Conservation (phyloP, 1,284 basidiomycete species). For the Coniferiporia sulphurascens region DNA sequence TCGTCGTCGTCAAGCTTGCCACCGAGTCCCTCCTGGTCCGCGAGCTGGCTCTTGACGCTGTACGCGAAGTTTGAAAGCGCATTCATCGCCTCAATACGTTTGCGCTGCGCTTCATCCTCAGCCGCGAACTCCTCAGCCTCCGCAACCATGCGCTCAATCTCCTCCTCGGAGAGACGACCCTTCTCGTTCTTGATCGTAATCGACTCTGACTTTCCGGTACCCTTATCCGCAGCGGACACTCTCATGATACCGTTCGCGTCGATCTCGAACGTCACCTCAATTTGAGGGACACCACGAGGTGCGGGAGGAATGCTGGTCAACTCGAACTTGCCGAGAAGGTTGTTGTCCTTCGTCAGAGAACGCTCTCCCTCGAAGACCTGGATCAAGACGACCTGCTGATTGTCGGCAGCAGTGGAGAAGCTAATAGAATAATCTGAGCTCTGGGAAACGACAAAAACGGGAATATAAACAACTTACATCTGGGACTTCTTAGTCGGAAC, state of each 20-base stretch:
- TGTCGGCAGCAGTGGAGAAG: constrained; percentile 95
- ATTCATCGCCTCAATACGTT: constrained; percentile 86
- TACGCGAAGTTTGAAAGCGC: constrained; percentile 74
- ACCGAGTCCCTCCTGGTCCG: constrained; percentile 85
- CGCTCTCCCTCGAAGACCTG: constrained; percentile 95
- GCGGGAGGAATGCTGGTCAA: constrained; percentile 90
- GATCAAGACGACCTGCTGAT: constrained; percentile 89
- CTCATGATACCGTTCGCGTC: constrained; percentile 93
- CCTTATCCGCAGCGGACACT: constrained; percentile 86
- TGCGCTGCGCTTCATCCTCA: constrained; percentile 83
- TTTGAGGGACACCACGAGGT: constrained; percentile 92
- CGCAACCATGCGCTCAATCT: constrained; percentile 88
- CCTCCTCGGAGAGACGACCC: constrained; percentile 80
- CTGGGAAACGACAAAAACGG: not conserved
- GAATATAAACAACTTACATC: constrained; percentile 49
- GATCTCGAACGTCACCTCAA: constrained; percentile 93
- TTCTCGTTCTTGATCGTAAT: constrained; percentile 88
- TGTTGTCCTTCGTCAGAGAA: constrained; percentile 96
- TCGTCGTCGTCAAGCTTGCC: constrained; percentile 85
- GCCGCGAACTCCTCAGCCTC: constrained; percentile 90
- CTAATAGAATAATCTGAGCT: constrained; percentile 27
- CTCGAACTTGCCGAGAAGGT: constrained; percentile 95
- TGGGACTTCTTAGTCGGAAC: constrained; percentile 98
- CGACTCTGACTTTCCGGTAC: constrained; percentile 85
- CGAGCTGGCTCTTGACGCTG: constrained; percentile 82